Evolutionary conservation across 768 basidiomycete genomes (phyloP).

Genomic region (Tulasnella sp.): DNA sequence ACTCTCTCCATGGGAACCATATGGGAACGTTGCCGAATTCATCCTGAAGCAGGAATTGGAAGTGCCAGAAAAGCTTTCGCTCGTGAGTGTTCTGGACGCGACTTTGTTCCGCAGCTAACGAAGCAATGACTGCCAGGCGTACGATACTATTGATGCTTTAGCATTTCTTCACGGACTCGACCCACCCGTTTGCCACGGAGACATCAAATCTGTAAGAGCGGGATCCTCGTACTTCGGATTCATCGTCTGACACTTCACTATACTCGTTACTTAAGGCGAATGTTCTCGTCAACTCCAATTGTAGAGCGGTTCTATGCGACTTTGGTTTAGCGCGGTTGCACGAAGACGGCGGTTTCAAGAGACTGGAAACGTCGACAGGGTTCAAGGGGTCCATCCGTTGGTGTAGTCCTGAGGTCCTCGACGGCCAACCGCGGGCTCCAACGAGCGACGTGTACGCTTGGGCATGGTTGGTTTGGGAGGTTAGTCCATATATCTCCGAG

Average conservation of each 20-base stretch:
- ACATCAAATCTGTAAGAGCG: conserved; percentile 6
- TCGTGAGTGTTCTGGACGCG: not conserved
- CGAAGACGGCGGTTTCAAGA: not conserved
- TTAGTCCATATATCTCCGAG: too few species aligned
- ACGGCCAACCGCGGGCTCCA: conserved; percentile 8
- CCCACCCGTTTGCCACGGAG: conserved; percentile 16
- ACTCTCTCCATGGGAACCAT: not conserved
- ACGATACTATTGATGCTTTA: not conserved
- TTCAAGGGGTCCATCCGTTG: conserved; percentile 22
- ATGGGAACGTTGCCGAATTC: not conserved
- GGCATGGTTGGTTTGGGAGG: too few species aligned
- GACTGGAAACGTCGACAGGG: not conserved
- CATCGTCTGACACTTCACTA: not conserved
- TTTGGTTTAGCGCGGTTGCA: not conserved
- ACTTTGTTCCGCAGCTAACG: not conserved
- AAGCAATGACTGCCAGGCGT: not conserved
- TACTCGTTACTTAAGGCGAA: not conserved
- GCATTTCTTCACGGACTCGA: conserved; percentile 5
- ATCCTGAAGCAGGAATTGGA: not conserved
- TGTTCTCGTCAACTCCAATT: not conserved
- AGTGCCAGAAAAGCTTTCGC: not conserved
- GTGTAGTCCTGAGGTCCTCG: conserved; percentile 19
- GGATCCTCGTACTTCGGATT: not conserved
- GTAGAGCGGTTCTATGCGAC: conserved; percentile 12
- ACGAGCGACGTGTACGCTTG: conserved; percentile 7